Evolutionary conservation across 345 rosid species (phyloP).

Genomic region (Citrus inodora): DNA sequence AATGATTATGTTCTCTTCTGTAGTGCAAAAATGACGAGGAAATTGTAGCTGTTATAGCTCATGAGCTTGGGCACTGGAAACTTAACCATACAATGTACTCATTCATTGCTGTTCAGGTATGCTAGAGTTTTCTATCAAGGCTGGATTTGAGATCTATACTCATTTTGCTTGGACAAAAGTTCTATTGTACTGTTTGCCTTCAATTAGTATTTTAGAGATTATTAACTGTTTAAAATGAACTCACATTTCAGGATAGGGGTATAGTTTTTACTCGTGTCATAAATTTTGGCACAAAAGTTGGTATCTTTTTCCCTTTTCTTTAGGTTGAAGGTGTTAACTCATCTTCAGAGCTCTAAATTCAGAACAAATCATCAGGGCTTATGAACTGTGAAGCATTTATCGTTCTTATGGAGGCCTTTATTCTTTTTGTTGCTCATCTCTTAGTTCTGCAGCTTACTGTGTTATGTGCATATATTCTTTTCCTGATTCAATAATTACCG

Average conservation of each 20-base stretch:
- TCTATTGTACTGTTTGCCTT: background rate
- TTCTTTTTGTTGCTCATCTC: background rate
- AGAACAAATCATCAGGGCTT: background rate
- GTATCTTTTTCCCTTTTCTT: background rate
- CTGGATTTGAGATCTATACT: background rate
- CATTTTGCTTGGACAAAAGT: background rate
- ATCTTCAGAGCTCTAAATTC: background rate
- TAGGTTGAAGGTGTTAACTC: background rate
- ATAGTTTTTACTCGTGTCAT: background rate
- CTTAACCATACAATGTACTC: constrained; percentile 93
- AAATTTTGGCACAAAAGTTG: background rate
- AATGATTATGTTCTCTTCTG: constrained; percentile 15
- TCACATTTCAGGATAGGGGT: background rate
- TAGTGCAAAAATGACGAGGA: constrained; percentile 95
- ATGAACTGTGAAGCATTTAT: constrained; percentile 1
- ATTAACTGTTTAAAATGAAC: background rate
- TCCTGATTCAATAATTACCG: background rate
- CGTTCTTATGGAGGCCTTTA: background rate
- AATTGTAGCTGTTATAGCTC: constrained; percentile 95
- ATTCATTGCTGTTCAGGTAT: constrained; percentile 88
- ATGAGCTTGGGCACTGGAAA: constrained; percentile 99
- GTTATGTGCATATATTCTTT: background rate
- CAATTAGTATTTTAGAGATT: background rate
- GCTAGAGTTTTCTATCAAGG: constrained; percentile 8
- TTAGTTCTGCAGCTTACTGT: background rate